Evolutionary conservation across 2,329 filamentous ascomycete genomes (phyloP).

Genomic region (Pseudopyrenochaeta lycopersici): DNA sequence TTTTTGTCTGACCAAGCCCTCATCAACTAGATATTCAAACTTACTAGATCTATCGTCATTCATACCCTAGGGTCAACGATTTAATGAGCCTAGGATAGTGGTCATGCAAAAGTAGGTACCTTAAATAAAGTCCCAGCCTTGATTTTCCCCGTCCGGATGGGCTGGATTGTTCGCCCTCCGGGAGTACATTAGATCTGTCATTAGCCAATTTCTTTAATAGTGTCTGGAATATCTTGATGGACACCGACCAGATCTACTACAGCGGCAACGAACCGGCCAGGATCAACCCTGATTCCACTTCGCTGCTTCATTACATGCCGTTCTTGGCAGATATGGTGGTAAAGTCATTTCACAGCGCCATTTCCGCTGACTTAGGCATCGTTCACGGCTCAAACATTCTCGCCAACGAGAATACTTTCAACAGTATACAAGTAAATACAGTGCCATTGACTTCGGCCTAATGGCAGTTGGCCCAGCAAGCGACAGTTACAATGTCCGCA

Average conservation of each 20-base stretch:
- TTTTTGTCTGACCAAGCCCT: too few relatives aligned
- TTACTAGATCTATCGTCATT: too few relatives aligned
- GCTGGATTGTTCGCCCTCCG: not conserved
- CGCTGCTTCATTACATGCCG: not conserved
- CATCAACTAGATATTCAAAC: too few relatives aligned
- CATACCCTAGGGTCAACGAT: too few relatives aligned
- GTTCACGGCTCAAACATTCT: not conserved
- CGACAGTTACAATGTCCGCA: not conserved
- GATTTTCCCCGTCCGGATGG: too few relatives aligned
- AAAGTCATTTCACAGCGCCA: not conserved
- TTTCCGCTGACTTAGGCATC: not conserved
- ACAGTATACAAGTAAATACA: not conserved
- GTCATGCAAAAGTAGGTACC: too few relatives aligned
- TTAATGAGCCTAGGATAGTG: too few relatives aligned
- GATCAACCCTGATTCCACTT: not conserved
- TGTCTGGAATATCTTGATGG: not conserved
- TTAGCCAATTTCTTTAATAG: not conserved
- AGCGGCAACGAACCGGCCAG: not conserved
- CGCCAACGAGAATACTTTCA: not conserved
- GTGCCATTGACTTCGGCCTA: not conserved
- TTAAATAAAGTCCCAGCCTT: too few relatives aligned
- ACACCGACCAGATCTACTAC: not conserved
- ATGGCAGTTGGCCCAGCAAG: not conserved
- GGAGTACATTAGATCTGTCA: not conserved
- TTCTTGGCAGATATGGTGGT: not conserved